Evolutionary conservation across 306 rosid species (phyloP).

Genomic region (Prunus salicina): DNA sequence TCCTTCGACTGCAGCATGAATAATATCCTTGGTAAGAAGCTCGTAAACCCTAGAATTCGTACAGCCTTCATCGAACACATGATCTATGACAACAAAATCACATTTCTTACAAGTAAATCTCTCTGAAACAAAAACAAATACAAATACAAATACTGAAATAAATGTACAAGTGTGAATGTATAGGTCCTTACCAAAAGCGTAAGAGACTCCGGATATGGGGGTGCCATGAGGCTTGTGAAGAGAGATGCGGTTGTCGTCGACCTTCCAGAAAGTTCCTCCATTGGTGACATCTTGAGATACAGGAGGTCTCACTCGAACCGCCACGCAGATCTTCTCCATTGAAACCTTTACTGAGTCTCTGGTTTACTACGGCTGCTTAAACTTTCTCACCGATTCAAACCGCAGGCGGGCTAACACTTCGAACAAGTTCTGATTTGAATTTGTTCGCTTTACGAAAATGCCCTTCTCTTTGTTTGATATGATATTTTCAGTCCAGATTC

Average conservation of each 20-base stretch:
- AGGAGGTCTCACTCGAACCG: slow-evolving; percentile 75
- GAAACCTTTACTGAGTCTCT: background rate
- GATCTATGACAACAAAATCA: slow-evolving; percentile 46
- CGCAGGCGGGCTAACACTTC: slow-evolving; percentile 12
- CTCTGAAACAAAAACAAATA: background rate
- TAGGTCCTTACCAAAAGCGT: slow-evolving; percentile 62
- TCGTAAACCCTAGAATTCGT: slow-evolving; percentile 67
- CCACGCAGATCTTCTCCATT: slow-evolving; percentile 96
- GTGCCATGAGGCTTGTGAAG: slow-evolving; percentile 85
- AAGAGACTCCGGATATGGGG: slow-evolving; percentile 63
- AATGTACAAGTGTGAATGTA: too few relatives aligned
- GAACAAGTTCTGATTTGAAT: background rate
- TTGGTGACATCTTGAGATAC: slow-evolving; percentile 39
- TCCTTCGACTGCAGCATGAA: slow-evolving; percentile 85
- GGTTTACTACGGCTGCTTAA: background rate
- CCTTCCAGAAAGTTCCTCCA: slow-evolving; percentile 80
- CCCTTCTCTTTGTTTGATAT: background rate
- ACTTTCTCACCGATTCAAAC: background rate
- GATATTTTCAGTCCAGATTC: background rate
- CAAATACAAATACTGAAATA: background rate
- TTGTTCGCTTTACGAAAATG: slow-evolving; percentile 3
- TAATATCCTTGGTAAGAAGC: slow-evolving; percentile 78
- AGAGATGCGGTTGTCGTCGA: slow-evolving; percentile 82
- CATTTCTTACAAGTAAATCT: background rate
- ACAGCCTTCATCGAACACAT: slow-evolving; percentile 70